phyloP scores from a whole-genome alignment of 768 basidiomycete species.

The Rhodotorula toruloides region DNA sequence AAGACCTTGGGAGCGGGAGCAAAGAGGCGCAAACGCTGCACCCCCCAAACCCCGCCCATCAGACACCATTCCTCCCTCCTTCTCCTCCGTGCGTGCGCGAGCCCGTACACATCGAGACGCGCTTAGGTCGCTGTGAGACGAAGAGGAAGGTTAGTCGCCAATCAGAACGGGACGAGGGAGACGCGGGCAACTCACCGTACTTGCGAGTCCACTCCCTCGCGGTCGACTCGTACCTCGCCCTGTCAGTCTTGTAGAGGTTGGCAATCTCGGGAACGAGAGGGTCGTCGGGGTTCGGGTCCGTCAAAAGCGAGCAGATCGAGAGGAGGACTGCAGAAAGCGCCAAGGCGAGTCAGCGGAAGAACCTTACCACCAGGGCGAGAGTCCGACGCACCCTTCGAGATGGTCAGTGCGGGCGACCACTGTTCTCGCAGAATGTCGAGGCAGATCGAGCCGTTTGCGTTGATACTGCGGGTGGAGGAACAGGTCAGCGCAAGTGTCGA shows the following conservation, averaged over 20 bases:
- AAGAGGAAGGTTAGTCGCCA: background rate
- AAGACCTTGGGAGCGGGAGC: too few relatives aligned
- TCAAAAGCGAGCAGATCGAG: constrained; percentile 98
- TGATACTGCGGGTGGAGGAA: constrained; percentile 58
- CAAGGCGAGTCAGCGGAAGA: background rate
- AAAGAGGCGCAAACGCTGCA: too few relatives aligned
- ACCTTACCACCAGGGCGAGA: background rate
- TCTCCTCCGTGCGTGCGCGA: background rate
- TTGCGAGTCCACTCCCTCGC: constrained; percentile 99
- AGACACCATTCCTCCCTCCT: background rate
- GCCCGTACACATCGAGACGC: too few relatives aligned
- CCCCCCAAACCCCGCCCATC: too few relatives aligned
- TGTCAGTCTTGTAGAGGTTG: constrained; percentile 93
- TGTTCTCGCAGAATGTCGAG: constrained; percentile 97
- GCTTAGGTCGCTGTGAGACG: background rate
- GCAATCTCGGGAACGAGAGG: constrained; percentile 98
- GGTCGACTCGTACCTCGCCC: constrained; percentile 91
- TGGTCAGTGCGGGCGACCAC: constrained; percentile 97
- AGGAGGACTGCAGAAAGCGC: constrained; percentile 62
- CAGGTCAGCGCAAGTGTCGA: background rate
- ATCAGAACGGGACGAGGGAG: background rate
- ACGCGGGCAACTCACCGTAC: constrained; percentile 51
- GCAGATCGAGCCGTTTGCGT: constrained; percentile 98
- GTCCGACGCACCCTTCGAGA: constrained; percentile 89
- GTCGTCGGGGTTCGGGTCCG: constrained; percentile 98